Evolutionary conservation across 2,329 filamentous ascomycete species (phyloP), one percentile per base, ranked within the genome.

Genomic region (Nemania sp.): DNA sequence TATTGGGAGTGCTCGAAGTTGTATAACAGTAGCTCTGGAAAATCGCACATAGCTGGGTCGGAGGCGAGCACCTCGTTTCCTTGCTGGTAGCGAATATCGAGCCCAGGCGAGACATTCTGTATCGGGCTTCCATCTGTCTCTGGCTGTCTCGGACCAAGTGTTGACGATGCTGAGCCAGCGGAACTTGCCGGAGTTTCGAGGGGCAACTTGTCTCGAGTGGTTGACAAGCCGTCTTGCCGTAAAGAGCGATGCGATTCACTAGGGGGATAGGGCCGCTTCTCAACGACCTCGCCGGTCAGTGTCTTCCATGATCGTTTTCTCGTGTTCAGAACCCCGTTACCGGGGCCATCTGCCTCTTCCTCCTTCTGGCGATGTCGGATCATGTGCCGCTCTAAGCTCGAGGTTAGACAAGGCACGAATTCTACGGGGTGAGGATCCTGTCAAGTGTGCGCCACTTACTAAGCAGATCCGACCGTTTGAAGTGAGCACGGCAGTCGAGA

Each of bases 381-480:
- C 76, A 87, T 81, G 70, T 89, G 86, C 65, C 86, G 78, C 42
- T 82, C 85, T 87, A 34, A 13, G 58, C 39, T 15, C 21, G 29
- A 3, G 29, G 53, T 34, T 60, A 35, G 25, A 50, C 32, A 32
- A 34, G 18, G 12, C 34, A 53, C 18, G 40, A 34, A 29, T 29
- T 29, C 7, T 47, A 11, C 17, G 29, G n/a, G n/a, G 20, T 21
- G 45, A n/a, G 10, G 18, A 21, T 13, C 29, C 40, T 3, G 11
- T 20, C 20, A 50, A 21, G 34, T 35, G 11, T 39, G 25, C 7
- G 43, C 18, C 13, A 59, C 78, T 73, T 75, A 83, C 84, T 81
- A 58, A 86, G 72, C 43, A 88, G 73, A 71, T 88, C 86, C 25
- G 80, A 82, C 46, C 86, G 78, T 67, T 84, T 84, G 71, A 87